phyloP scores from a whole-genome alignment of 2,329 filamentous ascomycete genomes.

The Catunica adiposa region DNA sequence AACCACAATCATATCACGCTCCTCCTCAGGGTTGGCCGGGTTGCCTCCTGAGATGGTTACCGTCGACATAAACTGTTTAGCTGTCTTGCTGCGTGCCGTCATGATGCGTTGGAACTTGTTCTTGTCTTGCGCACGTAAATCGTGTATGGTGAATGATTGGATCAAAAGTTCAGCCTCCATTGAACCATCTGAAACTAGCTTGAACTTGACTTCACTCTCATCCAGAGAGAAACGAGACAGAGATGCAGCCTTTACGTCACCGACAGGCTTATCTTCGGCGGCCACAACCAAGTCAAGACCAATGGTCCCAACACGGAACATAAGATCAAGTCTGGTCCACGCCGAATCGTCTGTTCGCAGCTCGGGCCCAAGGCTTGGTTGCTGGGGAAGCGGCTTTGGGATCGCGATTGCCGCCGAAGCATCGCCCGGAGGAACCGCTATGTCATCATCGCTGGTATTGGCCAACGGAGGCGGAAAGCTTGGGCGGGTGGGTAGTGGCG shows the following conservation, averaged over 20 bases:
- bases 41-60: constrained; percentile 67
- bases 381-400: constrained; percentile 19
- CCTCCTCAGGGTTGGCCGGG: constrained; percentile 19
- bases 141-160: constrained; percentile 84
- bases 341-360: constrained; percentile 49
- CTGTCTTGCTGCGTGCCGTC: constrained; percentile 86
- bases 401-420: neutral
- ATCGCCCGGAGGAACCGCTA: constrained; percentile 1
- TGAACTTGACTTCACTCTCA: constrained; percentile 76
- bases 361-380: constrained; percentile 42
- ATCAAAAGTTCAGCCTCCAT: constrained; percentile 87
- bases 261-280: constrained; percentile 59
- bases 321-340: constrained; percentile 86
- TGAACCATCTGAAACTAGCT: constrained; percentile 82
- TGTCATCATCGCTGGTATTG: constrained; percentile 2
- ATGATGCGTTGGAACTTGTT: constrained; percentile 98
- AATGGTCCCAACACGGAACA: constrained; percentile 77
- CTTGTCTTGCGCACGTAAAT: constrained; percentile 72
- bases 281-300: constrained; percentile 76
- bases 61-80: constrained; percentile 97
- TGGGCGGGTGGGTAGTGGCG: neutral
- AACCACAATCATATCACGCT: constrained; percentile 73
- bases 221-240: constrained; percentile 90
- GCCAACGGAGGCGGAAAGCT: neutral
- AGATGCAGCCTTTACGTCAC: constrained; percentile 60